phyloP scores from a whole-genome alignment of 805 yeast species.

The Nakazawaea sp. region DNA sequence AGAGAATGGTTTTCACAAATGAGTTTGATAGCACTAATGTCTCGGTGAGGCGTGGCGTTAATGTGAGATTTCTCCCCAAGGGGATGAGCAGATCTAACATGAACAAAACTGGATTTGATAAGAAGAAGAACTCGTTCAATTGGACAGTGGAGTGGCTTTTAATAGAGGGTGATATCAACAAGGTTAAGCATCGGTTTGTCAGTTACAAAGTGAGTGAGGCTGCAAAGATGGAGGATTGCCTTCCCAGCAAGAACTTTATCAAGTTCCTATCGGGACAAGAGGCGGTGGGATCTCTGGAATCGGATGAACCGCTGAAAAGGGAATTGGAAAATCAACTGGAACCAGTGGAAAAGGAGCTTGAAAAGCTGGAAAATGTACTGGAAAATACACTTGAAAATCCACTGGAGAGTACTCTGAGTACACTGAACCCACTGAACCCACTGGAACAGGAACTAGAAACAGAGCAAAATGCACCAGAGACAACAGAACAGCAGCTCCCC shows the following conservation, averaged over 20 bases:
- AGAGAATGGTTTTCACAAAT: constrained; percentile 4
- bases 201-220: constrained; percentile 37
- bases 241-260: constrained; percentile 32
- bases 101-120: constrained; percentile 70
- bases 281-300: not conserved
- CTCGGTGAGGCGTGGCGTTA: constrained; percentile 55
- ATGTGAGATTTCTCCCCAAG: constrained; percentile 52
- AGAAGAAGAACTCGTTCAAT: constrained; percentile 47
- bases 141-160: constrained; percentile 81
- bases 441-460: too few relatives aligned
- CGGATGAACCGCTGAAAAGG: not conserved
- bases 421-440: too few relatives aligned
- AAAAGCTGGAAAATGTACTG: too few relatives aligned
- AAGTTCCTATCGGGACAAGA: not conserved
- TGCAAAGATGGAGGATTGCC: constrained; percentile 25
- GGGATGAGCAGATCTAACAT: constrained; percentile 66
- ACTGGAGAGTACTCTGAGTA: too few relatives aligned
- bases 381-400: too few relatives aligned
- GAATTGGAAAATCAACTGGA: too few relatives aligned
- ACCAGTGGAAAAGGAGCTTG: too few relatives aligned
- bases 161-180: constrained; percentile 21
- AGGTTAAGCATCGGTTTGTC: constrained; percentile 13
- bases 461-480: too few relatives aligned
- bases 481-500: not conserved
- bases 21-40: constrained; percentile 12